Conservation (phyloP, 225 moss, liverwort and hornwort species). For the Pleurozium schreberi region DNA sequence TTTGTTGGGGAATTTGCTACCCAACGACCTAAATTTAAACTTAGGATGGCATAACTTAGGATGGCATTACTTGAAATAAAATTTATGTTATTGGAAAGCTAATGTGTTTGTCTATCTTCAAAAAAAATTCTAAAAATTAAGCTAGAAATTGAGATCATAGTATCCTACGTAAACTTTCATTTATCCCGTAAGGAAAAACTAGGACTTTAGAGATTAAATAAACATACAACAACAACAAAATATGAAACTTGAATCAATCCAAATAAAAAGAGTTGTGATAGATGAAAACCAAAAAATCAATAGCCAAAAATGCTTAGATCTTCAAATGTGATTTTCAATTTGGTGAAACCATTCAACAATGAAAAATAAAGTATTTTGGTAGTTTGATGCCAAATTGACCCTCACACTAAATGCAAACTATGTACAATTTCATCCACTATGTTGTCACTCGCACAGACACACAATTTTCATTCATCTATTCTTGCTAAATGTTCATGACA, state of each 20-base stretch:
- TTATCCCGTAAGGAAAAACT: neutral
- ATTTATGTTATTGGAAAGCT: neutral
- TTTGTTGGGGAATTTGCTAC: no score
- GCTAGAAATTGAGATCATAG: neutral
- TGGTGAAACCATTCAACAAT: neutral
- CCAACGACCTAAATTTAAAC: no score
- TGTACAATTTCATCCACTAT: neutral
- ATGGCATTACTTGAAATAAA: neutral
- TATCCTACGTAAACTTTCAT: accelerated
- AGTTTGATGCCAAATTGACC: neutral
- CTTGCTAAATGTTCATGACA: neutral
- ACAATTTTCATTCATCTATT: neutral
- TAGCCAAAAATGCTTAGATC: accelerated
- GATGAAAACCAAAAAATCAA: neutral
- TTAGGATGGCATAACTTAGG: neutral
- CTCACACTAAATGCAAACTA: neutral
- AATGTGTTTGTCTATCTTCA: neutral
- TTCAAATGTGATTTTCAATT: neutral
- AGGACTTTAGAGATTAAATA: accelerated
- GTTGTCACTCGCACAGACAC: accelerated
- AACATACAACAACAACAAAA: neutral
- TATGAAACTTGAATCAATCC: neutral
- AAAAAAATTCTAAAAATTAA: neutral
- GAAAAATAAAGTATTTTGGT: neutral
- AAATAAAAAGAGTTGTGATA: neutral